Percentiles rank a stretch among this genome's conserved stretches.
Evolutionary conservation across 2,329 filamentous ascomycete species (phyloP).

Genomic region (Colletotrichum lentis): DNA sequence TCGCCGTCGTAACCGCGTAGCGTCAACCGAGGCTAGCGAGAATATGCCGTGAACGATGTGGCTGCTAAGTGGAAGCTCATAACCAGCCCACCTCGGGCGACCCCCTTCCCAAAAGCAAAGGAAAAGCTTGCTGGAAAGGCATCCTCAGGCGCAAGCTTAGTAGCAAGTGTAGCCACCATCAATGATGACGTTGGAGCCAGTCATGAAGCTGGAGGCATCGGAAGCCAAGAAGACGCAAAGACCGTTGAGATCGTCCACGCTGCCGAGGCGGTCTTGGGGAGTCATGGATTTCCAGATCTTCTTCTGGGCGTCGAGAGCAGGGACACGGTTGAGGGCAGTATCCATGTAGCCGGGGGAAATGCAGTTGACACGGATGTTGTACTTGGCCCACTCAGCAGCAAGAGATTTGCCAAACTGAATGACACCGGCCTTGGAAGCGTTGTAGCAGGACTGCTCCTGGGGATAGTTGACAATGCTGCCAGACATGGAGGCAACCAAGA

Average conservation of each 20-base stretch:
- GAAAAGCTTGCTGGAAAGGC: not conserved
- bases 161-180: conserved; percentile 75
- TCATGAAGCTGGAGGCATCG: conserved; percentile 79
- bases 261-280: conserved; percentile 76
- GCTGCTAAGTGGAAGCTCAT: not conserved
- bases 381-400: conserved; percentile 84
- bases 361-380: conserved; percentile 82
- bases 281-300: conserved; percentile 80
- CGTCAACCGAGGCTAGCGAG: not conserved
- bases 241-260: conserved; percentile 79
- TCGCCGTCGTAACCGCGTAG: conserved; percentile 14
- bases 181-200: conserved; percentile 75
- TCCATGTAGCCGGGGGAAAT: conserved; percentile 90
- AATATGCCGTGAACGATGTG: conserved; percentile 11
- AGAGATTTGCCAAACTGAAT: conserved; percentile 82
- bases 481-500: conserved; percentile 83
- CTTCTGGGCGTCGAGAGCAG: conserved; percentile 81
- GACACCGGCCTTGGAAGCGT: conserved; percentile 82
- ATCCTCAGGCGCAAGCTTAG: conserved; percentile 46
- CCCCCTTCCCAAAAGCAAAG: not conserved
- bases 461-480: conserved; percentile 87
- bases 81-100: conserved; percentile 13
- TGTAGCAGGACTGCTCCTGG: conserved; percentile 84
- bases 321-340: conserved; percentile 80
- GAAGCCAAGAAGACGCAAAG: conserved; percentile 79